Conservation (phyloP, 1,284 basidiomycete species). For the Puccinia hordei region DNA sequence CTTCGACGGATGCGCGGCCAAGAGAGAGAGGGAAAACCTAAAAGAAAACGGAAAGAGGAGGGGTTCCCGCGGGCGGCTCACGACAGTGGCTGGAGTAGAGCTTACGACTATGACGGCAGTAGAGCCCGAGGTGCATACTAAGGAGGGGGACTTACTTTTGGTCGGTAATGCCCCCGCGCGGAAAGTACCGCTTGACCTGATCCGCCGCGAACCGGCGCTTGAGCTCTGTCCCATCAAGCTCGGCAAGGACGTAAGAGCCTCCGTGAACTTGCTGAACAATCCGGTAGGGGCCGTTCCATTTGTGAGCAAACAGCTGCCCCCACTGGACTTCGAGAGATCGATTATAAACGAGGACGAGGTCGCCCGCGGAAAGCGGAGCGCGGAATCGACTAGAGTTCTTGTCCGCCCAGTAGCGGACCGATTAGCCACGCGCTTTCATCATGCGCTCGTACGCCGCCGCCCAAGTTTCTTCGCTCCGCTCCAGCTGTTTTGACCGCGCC, state of each 20-base stretch:
- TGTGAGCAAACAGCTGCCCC: neutral
- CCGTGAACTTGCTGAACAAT: neutral
- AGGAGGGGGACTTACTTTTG: neutral
- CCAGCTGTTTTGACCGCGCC: neutral
- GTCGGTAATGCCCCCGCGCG: neutral
- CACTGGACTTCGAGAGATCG: neutral
- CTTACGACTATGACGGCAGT: neutral
- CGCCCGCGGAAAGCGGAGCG: neutral
- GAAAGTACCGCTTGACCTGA: neutral
- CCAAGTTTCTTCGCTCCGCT: neutral
- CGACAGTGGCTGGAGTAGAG: neutral
- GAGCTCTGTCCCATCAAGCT: neutral
- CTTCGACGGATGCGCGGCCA: neutral
- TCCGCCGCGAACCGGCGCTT: neutral
- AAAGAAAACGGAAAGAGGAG: too few relatives aligned
- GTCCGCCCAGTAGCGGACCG: slow-evolving; percentile 3
- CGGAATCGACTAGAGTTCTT: neutral
- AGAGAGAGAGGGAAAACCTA: neutral
- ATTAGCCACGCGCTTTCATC: neutral
- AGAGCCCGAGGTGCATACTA: neutral
- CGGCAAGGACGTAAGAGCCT: neutral
- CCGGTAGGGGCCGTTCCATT: slow-evolving; percentile 4
- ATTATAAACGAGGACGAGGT: too few relatives aligned
- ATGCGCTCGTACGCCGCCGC: neutral
- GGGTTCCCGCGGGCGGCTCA: too few relatives aligned